Percentiles rank a stretch among this genome's conserved stretches.
Conservation (phyloP, 106 monocot genomes). For the Dendrobium nobile region DNA sequence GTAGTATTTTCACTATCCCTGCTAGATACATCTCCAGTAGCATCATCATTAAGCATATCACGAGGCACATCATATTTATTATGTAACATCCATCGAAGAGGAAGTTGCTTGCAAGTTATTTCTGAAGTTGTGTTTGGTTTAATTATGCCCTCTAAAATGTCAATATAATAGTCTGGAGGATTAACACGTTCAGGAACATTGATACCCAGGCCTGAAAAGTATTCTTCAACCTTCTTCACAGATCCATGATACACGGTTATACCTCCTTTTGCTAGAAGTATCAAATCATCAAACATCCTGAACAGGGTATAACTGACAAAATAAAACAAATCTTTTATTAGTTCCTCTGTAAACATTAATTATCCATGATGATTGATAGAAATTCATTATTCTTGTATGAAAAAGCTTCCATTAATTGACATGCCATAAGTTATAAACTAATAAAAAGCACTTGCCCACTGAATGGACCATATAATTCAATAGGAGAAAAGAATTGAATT, state of each 20-base stretch:
- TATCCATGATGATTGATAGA: not conserved
- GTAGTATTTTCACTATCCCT: constrained; percentile 19
- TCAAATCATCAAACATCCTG: constrained; percentile 97
- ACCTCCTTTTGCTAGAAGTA: constrained; percentile 94
- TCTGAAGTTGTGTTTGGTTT: constrained; percentile 61
- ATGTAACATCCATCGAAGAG: constrained; percentile 73
- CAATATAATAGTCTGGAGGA: constrained; percentile 92
- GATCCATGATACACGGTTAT: constrained; percentile 84
- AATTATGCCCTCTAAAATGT: constrained; percentile 87
- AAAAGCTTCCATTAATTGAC: not conserved
- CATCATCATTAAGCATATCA: constrained; percentile 58
- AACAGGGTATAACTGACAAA: constrained; percentile 78
- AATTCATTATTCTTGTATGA: not conserved
- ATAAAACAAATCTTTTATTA: not conserved
- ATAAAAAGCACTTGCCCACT: no score
- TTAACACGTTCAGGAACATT: constrained; percentile 93
- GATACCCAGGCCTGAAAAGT: constrained; percentile 81
- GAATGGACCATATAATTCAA: no score
- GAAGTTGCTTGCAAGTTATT: constrained; percentile 58
- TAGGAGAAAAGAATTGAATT: no score
- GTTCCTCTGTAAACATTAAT: not conserved
- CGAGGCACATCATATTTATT: constrained; percentile 74
- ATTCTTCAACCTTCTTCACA: constrained; percentile 85
- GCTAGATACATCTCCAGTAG: constrained; percentile 19
- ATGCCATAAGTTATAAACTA: no score